phyloP scores from a whole-genome alignment of 208 protist genomes.

The Trypanosomatidae sp. region DNA sequence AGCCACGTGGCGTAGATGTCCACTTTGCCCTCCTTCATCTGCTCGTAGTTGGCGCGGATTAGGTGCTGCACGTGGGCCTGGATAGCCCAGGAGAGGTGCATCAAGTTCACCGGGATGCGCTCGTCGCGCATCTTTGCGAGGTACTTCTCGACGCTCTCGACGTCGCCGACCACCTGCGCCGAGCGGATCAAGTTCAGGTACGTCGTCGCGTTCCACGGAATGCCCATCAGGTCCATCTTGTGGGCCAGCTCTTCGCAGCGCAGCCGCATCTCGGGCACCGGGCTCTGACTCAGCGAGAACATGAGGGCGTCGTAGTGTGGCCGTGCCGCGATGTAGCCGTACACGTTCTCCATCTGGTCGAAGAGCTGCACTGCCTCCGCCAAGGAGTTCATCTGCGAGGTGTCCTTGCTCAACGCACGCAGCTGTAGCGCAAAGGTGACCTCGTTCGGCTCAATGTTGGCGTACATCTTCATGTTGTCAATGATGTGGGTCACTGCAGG shows the following conservation, averaged over 20 bases:
- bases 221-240: conserved; percentile 92
- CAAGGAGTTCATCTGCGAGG: conserved; percentile 70
- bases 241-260: conserved; percentile 83
- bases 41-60: conserved; percentile 70
- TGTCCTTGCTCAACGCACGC: conserved; percentile 73
- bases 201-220: conserved; percentile 80
- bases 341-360: conserved; percentile 92
- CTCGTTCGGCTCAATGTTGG: conserved; percentile 92
- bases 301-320: conserved; percentile 88
- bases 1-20: conserved; percentile 55
- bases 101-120: conserved; percentile 50
- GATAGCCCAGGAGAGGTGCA: conserved; percentile 80
- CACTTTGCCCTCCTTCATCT: conserved; percentile 53
- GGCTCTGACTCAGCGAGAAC: conserved; percentile 77
- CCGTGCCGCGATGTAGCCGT: conserved; percentile 84
- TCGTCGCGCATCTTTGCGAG: conserved; percentile 84
- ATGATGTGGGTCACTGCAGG: conserved; percentile 80
- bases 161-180: conserved; percentile 81
- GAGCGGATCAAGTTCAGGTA: conserved; percentile 87
- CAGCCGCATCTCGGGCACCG: conserved; percentile 76
- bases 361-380: conserved; percentile 87
- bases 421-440: conserved; percentile 84
- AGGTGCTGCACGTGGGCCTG: conserved; percentile 80
- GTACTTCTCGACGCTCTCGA: conserved; percentile 74
- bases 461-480: conserved; percentile 93